Percentiles rank a stretch among this genome's conserved stretches.
Conservation (phyloP, 2,329 filamentous ascomycete genomes). For the Verticillium nonalfalfae region DNA sequence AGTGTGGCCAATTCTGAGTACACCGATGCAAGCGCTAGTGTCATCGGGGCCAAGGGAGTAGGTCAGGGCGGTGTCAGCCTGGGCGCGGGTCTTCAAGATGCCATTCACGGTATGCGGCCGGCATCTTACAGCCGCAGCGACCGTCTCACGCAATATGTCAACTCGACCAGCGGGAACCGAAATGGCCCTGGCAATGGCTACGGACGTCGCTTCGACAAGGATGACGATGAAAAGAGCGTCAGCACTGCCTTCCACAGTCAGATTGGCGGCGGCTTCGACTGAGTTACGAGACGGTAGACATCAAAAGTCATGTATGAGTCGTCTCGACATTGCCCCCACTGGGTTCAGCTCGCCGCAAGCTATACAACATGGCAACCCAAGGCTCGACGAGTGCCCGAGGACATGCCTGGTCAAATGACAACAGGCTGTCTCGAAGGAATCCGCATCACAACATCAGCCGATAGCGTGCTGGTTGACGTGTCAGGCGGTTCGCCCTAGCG, state of each 20-base stretch:
- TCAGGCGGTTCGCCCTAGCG: neutral
- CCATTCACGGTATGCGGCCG: constrained; percentile 58
- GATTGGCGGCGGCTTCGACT: constrained; percentile 60
- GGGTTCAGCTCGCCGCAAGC: neutral
- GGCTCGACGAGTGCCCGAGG: neutral
- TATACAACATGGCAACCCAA: neutral
- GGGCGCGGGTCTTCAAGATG: constrained; percentile 68
- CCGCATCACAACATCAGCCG: neutral
- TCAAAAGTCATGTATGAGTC: neutral
- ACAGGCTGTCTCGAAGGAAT: neutral
- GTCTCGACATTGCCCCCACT: neutral
- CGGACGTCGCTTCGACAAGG: constrained; percentile 60
- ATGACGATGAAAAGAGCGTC: constrained; percentile 88
- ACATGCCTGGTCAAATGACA: neutral
- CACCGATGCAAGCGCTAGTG: constrained; percentile 75
- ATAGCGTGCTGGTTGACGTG: neutral
- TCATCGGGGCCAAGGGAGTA: constrained; percentile 67
- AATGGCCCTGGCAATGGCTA: constrained; percentile 61
- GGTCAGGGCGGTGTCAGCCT: constrained; percentile 86
- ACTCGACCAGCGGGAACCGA: constrained; percentile 61
- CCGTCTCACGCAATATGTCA: constrained; percentile 89
- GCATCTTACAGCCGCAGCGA: constrained; percentile 73
- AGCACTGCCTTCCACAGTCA: constrained; percentile 97
- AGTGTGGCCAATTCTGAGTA: constrained; percentile 88
- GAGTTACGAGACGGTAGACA: constrained; percentile 17